Percentiles rank a stretch among this genome's conserved stretches.
Conservation (phyloP, 75 land plant genomes). For the Chamaecyparis obtusa region DNA sequence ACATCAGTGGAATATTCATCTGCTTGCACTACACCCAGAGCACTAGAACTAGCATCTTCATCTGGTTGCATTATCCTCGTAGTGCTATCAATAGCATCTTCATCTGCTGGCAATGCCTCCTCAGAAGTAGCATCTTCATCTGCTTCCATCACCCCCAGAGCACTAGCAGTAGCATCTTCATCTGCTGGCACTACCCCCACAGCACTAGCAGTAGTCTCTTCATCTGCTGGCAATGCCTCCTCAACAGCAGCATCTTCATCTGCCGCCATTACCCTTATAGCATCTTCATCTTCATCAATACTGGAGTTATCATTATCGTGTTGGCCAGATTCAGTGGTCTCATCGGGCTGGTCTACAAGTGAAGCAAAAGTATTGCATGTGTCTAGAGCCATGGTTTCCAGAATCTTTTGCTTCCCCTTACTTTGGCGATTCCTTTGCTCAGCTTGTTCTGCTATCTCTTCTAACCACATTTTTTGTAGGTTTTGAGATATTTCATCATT, state of each 20-base stretch:
- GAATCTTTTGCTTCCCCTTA: neutral
- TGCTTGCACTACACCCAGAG: neutral
- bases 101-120: too few relatives aligned
- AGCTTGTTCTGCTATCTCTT: neutral
- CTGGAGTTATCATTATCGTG: neutral
- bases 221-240: neutral
- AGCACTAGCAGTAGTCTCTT: neutral
- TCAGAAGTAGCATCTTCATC: too few relatives aligned
- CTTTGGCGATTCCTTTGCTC: neutral
- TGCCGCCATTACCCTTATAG: slow-evolving; percentile 2
- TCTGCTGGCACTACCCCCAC: too few relatives aligned
- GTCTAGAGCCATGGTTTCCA: neutral
- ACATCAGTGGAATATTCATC: slow-evolving; percentile 15
- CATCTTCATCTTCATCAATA: slow-evolving; percentile 1
- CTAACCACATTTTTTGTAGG: neutral
- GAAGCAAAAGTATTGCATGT: neutral
- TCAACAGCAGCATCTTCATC: neutral
- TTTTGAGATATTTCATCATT: neutral
- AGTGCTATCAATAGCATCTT: too few relatives aligned
- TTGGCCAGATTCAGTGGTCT: neutral
- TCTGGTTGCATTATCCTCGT: too few relatives aligned
- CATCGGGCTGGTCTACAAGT: neutral
- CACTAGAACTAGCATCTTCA: neutral
- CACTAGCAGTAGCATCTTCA: too few relatives aligned
- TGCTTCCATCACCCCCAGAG: too few relatives aligned